Base-by-base conservation (phyloP, 176 grass and related monocot genomes). In the Carex scoparia region DNA sequence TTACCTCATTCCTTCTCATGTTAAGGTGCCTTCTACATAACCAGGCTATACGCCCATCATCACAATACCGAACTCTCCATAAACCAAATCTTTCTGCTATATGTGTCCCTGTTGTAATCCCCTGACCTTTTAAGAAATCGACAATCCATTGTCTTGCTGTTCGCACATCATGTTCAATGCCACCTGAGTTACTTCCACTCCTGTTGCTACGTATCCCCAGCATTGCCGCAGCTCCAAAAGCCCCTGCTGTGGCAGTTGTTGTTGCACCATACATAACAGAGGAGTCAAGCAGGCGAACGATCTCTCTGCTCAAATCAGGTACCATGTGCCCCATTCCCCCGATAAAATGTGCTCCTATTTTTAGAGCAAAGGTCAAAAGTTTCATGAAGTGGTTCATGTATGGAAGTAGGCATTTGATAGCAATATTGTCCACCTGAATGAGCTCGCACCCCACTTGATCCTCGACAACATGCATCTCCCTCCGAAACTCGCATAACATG, bases 291-390 rank as follows among this genome's bases (percentile, higher is more conserved):
- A 98, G 61, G 80, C 87, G 91, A 16, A 89, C 89, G 27, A 93
- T 85, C 82, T 95, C 93, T 80, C 64, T 90, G 51, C 85, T 90
- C 71, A 98, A 86, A 84, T 95, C 95, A 81, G 95, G 95, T 84
- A 98, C 93, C 95, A 98, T 95, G 59, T 94, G 90, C 37, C 95
- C 95, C 91, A 94, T 95, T 15, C 95, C 95, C 0, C 92, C 88
- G 0, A 90, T 87, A 63, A 98, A 93, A 92, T 93, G 91, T 0
- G 86, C 93, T 1, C 95, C 93, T 37, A 98, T 98, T 78, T 98
- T 98, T 56, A 95, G 85, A 59, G 95, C 93, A 6, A 98, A 95
- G 3, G 93, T 95, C 51, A 98, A 51, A 59, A 98, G 81, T 51
- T 98, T 94, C 93, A 98, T 95, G 86, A 98, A 94, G 42, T 79